phyloP scores from a whole-genome alignment of 176 grass and related monocot species.

The Leersia perrieri region DNA sequence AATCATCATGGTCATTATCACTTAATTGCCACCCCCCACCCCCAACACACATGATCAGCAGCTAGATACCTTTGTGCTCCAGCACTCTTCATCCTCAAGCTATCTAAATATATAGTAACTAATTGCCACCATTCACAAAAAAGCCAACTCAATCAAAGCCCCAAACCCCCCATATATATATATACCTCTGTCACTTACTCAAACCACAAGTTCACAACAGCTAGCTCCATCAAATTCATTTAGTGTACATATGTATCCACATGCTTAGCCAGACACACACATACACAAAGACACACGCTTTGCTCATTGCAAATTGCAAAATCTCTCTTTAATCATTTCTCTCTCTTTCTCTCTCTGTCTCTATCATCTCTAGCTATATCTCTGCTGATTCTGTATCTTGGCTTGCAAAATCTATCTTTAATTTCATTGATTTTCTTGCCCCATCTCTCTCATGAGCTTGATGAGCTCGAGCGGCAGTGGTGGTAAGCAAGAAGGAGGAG shows the following conservation, averaged over 20 bases:
- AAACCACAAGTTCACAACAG: background rate
- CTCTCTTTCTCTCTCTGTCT: background rate
- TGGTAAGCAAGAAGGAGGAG: slow-evolving; percentile 21
- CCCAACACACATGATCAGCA: background rate
- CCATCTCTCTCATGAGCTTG: background rate
- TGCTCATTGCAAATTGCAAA: background rate
- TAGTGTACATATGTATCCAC: background rate
- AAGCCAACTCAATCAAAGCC: background rate
- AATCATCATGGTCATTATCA: slow-evolving; percentile 23
- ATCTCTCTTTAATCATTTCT: background rate
- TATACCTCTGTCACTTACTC: background rate
- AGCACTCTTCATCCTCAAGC: slow-evolving; percentile 31
- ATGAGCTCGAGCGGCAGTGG: slow-evolving; percentile 29
- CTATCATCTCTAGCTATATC: background rate
- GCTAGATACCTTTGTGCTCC: background rate
- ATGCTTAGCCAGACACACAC: background rate
- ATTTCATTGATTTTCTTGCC: background rate
- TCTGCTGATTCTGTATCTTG: background rate
- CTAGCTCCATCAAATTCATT: background rate
- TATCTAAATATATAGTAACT: background rate
- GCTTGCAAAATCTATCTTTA: background rate
- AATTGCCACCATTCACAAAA: background rate
- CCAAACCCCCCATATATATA: slow-evolving; percentile 4
- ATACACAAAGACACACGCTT: background rate
- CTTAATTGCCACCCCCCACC: slow-evolving; percentile 8